Percentiles rank a stretch among this genome's conserved stretches.
Conservation (phyloP, 306 rosid genomes). For the Coriaria nepalensis region DNA sequence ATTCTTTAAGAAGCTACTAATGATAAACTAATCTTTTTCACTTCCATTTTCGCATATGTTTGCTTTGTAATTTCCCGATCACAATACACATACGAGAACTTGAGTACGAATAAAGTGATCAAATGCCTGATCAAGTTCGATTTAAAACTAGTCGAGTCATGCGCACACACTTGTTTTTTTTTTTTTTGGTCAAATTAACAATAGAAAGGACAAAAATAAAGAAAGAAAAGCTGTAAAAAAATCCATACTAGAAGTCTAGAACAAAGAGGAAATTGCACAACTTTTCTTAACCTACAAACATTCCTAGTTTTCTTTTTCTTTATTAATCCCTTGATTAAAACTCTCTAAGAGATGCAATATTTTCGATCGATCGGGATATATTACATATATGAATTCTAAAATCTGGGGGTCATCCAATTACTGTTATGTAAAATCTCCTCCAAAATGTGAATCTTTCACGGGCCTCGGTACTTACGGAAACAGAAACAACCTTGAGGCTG, state of each 20-base stretch:
- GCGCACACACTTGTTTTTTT: conserved; percentile 15
- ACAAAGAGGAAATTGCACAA: conserved; percentile 31
- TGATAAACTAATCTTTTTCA: too few species aligned
- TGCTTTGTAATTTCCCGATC: too few species aligned
- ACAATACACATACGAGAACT: too few species aligned
- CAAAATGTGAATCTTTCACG: conserved; percentile 34
- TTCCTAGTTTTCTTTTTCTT: conserved; percentile 24
- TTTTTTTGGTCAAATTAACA: conserved; percentile 22
- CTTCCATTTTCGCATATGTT: too few species aligned
- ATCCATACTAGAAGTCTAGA: conserved; percentile 34
- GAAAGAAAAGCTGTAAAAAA: conserved; percentile 46
- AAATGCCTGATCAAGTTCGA: too few species aligned
- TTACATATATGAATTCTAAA: conserved; percentile 35
- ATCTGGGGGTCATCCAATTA: not conserved
- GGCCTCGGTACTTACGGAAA: conserved; percentile 76
- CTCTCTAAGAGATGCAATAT: too few species aligned
- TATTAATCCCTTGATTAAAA: too few species aligned
- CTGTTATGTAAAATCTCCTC: not conserved
- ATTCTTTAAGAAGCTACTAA: not conserved
- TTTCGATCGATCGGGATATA: conserved; percentile 9
- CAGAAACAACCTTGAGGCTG: conserved; percentile 82
- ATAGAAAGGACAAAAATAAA: conserved; percentile 13
- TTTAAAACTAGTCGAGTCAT: too few species aligned
- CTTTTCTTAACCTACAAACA: conserved; percentile 36
- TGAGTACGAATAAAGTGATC: too few species aligned